Percentiles rank a stretch among this genome's conserved stretches.
These are phyloP conservation scores for Solanum habrochaites DNA, from an alignment of 257 asterid genomes.

Conservation along the genomic window DNA sequence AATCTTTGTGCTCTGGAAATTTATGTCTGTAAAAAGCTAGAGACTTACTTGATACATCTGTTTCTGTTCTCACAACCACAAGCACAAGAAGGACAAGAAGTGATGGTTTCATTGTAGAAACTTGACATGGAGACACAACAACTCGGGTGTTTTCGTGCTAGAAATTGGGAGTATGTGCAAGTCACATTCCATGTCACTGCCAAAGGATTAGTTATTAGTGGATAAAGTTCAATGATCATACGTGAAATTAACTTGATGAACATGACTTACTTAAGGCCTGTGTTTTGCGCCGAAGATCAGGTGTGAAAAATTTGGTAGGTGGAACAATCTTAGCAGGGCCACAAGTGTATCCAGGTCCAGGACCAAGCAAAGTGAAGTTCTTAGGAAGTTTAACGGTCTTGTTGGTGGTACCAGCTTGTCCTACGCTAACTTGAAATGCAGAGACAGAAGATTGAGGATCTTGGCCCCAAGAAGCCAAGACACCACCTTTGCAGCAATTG, in stretches of 20 bases:
- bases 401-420: conserved; percentile 67
- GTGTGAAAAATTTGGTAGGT: conserved; percentile 47
- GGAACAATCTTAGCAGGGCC: conserved; percentile 75
- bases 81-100: conserved; percentile 58
- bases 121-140: conserved; percentile 80
- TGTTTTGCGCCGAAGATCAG: conserved; percentile 63
- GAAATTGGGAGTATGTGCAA: conserved; percentile 65
- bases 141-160: conserved; percentile 54
- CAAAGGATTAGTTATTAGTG: background rate
- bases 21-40: background rate
- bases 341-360: conserved; percentile 73
- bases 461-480: conserved; percentile 57
- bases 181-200: conserved; percentile 85
- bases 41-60: conserved; percentile 47
- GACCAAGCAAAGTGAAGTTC: conserved; percentile 64
- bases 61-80: conserved; percentile 63
- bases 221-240: background rate
- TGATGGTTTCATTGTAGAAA: conserved; percentile 71
- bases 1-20: background rate
- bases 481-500: conserved; percentile 78
- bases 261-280: conserved; percentile 52
- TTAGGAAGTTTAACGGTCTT: conserved; percentile 66
- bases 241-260: background rate
- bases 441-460: conserved; percentile 51
- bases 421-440: conserved; percentile 54